A percentile compares a stretch with the other conserved stretches of the same genome.
Evolutionary conservation across 768 basidiomycete species (phyloP).

Genomic region (Leccinum sublutescens): DNA sequence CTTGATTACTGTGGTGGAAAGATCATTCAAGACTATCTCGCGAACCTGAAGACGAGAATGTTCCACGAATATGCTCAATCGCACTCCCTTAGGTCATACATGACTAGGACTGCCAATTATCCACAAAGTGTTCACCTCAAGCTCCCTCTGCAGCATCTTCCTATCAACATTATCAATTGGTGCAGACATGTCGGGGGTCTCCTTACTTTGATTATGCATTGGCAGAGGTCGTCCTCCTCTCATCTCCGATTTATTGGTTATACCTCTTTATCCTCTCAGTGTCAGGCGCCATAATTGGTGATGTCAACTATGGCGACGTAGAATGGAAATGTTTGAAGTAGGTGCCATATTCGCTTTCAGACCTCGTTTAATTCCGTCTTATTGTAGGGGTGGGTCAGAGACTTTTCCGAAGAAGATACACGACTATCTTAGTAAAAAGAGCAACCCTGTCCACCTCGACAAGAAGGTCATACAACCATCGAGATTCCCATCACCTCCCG

Average conservation of each 20-base stretch:
- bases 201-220: background rate
- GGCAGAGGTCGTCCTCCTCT: no score
- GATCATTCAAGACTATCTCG: slow-evolving; percentile 12
- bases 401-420: background rate
- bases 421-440: no score
- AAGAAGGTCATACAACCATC: no score
- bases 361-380: background rate
- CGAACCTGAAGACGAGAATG: background rate
- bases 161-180: slow-evolving; percentile 29
- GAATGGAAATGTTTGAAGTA: background rate
- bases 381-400: background rate
- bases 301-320: no score
- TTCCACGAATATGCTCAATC: slow-evolving; percentile 5
- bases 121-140: slow-evolving; percentile 15
- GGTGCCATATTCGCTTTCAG: background rate
- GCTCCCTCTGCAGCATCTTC: slow-evolving; percentile 16
- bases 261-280: no score
- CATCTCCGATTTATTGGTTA: no score
- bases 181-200: background rate
- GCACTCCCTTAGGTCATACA: slow-evolving; percentile 26
- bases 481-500: no score
- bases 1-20: slow-evolving; percentile 12
- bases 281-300: no score
- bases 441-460: no score
- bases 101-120: slow-evolving; percentile 16